A percentile compares a stretch with the other conserved stretches of the same genome.
These are phyloP conservation scores for Xylariaceae sp. DNA, from an alignment of 2,329 filamentous ascomycete genomes.

Conservation along the genomic window DNA sequence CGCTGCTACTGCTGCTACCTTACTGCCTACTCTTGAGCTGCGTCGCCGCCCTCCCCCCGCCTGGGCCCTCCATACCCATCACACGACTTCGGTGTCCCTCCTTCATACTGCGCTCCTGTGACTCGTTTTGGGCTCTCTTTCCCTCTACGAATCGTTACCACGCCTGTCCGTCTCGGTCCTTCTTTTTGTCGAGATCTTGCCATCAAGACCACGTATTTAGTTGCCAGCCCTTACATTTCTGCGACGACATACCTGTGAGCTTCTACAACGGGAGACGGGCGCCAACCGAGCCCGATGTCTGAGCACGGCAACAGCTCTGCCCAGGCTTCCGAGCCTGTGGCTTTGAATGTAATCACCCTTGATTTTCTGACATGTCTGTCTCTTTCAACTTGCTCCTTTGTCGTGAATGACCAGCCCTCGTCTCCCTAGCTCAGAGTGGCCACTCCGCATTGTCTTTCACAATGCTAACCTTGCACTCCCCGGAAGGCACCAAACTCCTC, in stretches of 20 bases:
- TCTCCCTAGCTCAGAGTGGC: neutral
- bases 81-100: neutral
- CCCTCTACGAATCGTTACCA: slow-evolving; percentile 17
- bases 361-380: slow-evolving; percentile 3
- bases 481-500: slow-evolving; percentile 27
- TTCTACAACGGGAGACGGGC: slow-evolving; percentile 24
- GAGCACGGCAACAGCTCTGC: slow-evolving; percentile 25
- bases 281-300: slow-evolving; percentile 25
- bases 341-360: slow-evolving; percentile 29
- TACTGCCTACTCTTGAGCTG: no score
- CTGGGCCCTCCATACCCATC: neutral
- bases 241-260: slow-evolving; percentile 11
- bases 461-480: slow-evolving; percentile 27
- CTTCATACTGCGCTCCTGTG: slow-evolving; percentile 14
- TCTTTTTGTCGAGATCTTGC: slow-evolving; percentile 23
- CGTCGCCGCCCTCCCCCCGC: neutral
- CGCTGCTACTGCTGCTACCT: no score
- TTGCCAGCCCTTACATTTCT: slow-evolving; percentile 17
- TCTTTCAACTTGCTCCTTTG: slow-evolving; percentile 2
- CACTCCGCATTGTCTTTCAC: slow-evolving; percentile 15
- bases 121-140: slow-evolving; percentile 15
- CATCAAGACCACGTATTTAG: slow-evolving; percentile 21
- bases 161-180: slow-evolving; percentile 28
- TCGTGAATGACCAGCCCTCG: neutral
- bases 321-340: slow-evolving; percentile 27